Base-by-base conservation (phyloP, 352 stramenopile genomes). In the Elongisporangium anandrum region DNA sequence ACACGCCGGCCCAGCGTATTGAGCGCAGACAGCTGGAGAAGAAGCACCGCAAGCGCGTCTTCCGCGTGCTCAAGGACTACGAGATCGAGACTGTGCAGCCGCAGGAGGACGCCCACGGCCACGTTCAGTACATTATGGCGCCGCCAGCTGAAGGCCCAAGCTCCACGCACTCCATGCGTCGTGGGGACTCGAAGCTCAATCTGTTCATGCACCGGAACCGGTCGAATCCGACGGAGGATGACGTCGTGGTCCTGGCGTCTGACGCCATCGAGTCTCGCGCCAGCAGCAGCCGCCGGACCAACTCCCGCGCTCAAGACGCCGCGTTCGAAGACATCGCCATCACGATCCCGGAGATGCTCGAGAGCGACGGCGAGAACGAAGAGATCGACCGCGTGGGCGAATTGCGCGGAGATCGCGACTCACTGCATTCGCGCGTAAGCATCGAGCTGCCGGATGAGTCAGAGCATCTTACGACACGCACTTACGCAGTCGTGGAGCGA, bases 31-130 rank as follows among this genome's bases (percentile, higher is more conserved):
- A 88, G 58, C 59, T 73, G 41, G 81, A 90, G 51, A 81, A 80
- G 38, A 54, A 77, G 56, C 68, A 69, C 17, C 78, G 81, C 13
- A 80, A 77, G 49, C 75, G 65, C 9, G 71, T 69, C 5, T 90
- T 90, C 68, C 65, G 65, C 12, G 73, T 88, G 24, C 63, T 90
- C 23, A 65, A 78, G 15, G 56, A 83, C 39, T 87, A 84, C 54
- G 69, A 78, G 22, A 78, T 81, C 21, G 64, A 78, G 48, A 72
- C 60, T n/a, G 60, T 73, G 49, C 59, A 63, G 45, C 24, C 47
- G 9, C 29, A 59, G 55, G 26, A 51, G 19, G 45, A 50, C 49
- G 57, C 54, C 20, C 50, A 56, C 8, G 49, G 54, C 48, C 39
- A 58, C n/a, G 52, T 63, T 34, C 3, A 29, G 4, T 62, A 62